These are phyloP conservation scores for Endotrypanum monterogeii DNA, from an alignment of 208 protist species.

Conservation along the genomic window DNA sequence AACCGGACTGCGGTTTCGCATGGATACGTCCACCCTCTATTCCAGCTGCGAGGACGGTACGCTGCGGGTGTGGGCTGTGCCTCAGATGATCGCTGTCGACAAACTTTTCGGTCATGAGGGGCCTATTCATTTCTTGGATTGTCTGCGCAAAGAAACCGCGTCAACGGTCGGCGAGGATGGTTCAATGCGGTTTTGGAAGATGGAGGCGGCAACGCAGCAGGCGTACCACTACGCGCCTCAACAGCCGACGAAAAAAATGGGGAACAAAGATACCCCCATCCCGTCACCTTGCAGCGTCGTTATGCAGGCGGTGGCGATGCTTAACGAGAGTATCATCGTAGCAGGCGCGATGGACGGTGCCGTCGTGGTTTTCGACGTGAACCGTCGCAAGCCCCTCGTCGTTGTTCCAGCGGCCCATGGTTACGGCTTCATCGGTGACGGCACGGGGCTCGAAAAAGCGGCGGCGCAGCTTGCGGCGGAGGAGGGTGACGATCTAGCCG, in stretches of 20 bases:
- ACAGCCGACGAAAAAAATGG: slow-evolving; percentile 3
- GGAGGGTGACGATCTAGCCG: slow-evolving; percentile 8
- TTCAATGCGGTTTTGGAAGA: slow-evolving; percentile 90
- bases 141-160: slow-evolving; percentile 70
- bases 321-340: slow-evolving; percentile 78
- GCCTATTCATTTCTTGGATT: slow-evolving; percentile 52
- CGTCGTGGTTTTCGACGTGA: slow-evolving; percentile 87
- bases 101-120: slow-evolving; percentile 89
- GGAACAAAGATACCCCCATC: neutral
- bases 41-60: slow-evolving; percentile 77
- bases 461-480: slow-evolving; percentile 33
- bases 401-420: slow-evolving; percentile 76
- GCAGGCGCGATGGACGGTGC: slow-evolving; percentile 71
- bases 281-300: slow-evolving; percentile 30
- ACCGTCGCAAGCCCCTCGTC: slow-evolving; percentile 68
- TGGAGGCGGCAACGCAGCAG: slow-evolving; percentile 87
- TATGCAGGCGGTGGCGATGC: slow-evolving; percentile 80
- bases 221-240: slow-evolving; percentile 47
- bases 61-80: slow-evolving; percentile 86
- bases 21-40: slow-evolving; percentile 63
- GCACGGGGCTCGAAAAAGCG: slow-evolving; percentile 84
- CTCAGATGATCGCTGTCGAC: slow-evolving; percentile 86
- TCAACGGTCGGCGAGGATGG: slow-evolving; percentile 85
- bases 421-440: slow-evolving; percentile 77
- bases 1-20: slow-evolving; percentile 85